phyloP scores from a whole-genome alignment of 2,329 filamentous ascomycete genomes.

The Ilyonectria sp. region DNA sequence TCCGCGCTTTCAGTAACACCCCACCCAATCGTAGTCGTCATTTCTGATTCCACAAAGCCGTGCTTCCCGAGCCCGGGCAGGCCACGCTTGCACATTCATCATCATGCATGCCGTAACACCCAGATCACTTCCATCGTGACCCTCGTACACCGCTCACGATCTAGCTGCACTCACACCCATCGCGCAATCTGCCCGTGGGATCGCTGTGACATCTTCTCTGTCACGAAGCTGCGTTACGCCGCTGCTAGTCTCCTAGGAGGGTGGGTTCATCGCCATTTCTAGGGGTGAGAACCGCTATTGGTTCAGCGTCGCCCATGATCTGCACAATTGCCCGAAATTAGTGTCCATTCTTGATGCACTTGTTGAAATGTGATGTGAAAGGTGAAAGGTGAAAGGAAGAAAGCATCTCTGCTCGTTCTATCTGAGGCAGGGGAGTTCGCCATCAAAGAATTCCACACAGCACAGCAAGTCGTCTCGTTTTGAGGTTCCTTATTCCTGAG shows the following conservation, averaged over 20 bases:
- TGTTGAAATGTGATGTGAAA: slow-evolving; percentile 36
- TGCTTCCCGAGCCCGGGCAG: slow-evolving; percentile 42
- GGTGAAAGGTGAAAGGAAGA: slow-evolving; percentile 33
- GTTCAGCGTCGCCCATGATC: slow-evolving; percentile 57
- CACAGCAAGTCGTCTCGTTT: slow-evolving; percentile 41
- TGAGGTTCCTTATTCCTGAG: slow-evolving; percentile 28
- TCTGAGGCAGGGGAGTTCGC: slow-evolving; percentile 44
- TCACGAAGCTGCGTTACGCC: slow-evolving; percentile 10
- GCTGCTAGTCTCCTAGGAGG: slow-evolving; percentile 39
- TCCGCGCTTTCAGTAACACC: slow-evolving; percentile 6
- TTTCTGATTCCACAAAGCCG: slow-evolving; percentile 32
- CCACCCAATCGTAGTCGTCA: slow-evolving; percentile 38
- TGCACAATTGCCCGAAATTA: slow-evolving; percentile 60
- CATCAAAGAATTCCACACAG: slow-evolving; percentile 46
- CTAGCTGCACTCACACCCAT: slow-evolving; percentile 35
- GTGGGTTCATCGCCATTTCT: slow-evolving; percentile 28
- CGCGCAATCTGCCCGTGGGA: slow-evolving; percentile 4
- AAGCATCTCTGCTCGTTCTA: slow-evolving; percentile 48
- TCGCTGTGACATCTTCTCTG: slow-evolving; percentile 11
- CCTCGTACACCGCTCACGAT: slow-evolving; percentile 24
- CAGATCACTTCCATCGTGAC: slow-evolving; percentile 17
- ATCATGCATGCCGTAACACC: slow-evolving; percentile 41
- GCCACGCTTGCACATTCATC: slow-evolving; percentile 40
- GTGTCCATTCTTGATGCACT: slow-evolving; percentile 53
- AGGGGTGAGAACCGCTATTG: slow-evolving; percentile 34